These are phyloP conservation scores for Gyrodon lividus DNA, from an alignment of 768 basidiomycete genomes.

Conservation along the genomic window DNA sequence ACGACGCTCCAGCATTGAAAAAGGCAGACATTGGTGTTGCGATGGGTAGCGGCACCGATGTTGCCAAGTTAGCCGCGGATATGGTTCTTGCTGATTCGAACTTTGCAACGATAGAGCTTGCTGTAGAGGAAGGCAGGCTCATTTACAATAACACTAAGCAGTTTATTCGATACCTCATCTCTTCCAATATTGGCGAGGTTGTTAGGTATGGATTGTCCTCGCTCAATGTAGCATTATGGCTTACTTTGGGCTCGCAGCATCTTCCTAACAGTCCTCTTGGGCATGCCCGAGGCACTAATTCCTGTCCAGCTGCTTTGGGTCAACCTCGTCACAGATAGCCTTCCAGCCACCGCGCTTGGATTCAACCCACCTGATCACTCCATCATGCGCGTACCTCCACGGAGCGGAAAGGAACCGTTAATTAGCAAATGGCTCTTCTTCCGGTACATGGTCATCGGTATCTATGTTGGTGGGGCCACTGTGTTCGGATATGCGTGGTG, in stretches of 20 bases:
- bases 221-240: background rate
- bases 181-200: conserved; percentile 96
- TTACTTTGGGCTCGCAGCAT: conserved; percentile 51
- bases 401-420: conserved; percentile 87
- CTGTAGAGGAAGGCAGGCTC: conserved; percentile 94
- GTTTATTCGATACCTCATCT: conserved; percentile 98
- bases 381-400: conserved; percentile 94
- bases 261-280: conserved; percentile 94
- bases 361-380: conserved; percentile 97
- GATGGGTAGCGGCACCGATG: conserved; percentile 99
- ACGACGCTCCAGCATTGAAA: conserved; percentile 95
- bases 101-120: conserved; percentile 94
- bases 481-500: conserved; percentile 99
- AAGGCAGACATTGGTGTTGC: conserved; percentile 98
- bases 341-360: conserved; percentile 95
- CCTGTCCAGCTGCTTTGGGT: conserved; percentile 99
- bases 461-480: conserved; percentile 92
- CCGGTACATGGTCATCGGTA: conserved; percentile 90
- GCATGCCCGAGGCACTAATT: conserved; percentile 99
- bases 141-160: conserved; percentile 99
- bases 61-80: conserved; percentile 96
- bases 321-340: conserved; percentile 94
- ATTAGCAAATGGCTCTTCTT: conserved; percentile 94
- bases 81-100: conserved; percentile 98
- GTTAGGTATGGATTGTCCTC: conserved; percentile 52